phyloP scores from a whole-genome alignment of 2,329 filamentous ascomycete species.

The Amauroascus niger region DNA sequence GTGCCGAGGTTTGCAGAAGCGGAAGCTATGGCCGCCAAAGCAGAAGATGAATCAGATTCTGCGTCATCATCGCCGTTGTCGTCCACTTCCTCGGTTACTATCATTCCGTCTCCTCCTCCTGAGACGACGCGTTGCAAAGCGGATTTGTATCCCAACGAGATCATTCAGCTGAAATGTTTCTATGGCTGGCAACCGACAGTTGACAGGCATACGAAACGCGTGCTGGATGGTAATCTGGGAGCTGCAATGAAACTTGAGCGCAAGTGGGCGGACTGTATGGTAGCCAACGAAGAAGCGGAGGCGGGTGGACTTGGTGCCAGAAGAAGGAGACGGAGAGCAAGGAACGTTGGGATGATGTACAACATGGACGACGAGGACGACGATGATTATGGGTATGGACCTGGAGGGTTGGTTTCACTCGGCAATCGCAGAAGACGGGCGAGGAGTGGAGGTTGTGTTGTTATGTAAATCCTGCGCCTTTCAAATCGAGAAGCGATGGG shows the following conservation, averaged over 20 bases:
- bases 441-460: slow-evolving; percentile 52
- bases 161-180: slow-evolving; percentile 84
- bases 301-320: slow-evolving; percentile 51
- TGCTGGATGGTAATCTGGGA: slow-evolving; percentile 63
- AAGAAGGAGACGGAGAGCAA: slow-evolving; percentile 62
- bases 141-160: slow-evolving; percentile 59
- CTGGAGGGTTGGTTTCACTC: slow-evolving; percentile 29
- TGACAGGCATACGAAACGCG: slow-evolving; percentile 82
- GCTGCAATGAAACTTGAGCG: slow-evolving; percentile 70
- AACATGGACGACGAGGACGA: slow-evolving; percentile 72
- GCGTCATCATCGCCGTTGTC: neutral
- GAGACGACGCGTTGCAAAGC: slow-evolving; percentile 20
- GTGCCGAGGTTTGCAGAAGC: slow-evolving; percentile 38
- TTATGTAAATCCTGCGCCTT: slow-evolving; percentile 48
- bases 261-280: slow-evolving; percentile 93
- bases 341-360: slow-evolving; percentile 72
- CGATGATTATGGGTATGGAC: slow-evolving; percentile 24
- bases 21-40: slow-evolving; percentile 16
- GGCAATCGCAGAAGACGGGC: slow-evolving; percentile 49
- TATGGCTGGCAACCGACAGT: slow-evolving; percentile 93
- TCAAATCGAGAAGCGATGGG: neutral
- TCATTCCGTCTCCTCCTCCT: slow-evolving; percentile 14
- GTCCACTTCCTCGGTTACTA: slow-evolving; percentile 4
- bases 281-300: slow-evolving; percentile 75
- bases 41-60: neutral